Evolutionary conservation across 2,329 filamentous ascomycete genomes (phyloP), one percentile per base, ranked within the genome.

Genomic region (Colletotrichum truncatum): DNA sequence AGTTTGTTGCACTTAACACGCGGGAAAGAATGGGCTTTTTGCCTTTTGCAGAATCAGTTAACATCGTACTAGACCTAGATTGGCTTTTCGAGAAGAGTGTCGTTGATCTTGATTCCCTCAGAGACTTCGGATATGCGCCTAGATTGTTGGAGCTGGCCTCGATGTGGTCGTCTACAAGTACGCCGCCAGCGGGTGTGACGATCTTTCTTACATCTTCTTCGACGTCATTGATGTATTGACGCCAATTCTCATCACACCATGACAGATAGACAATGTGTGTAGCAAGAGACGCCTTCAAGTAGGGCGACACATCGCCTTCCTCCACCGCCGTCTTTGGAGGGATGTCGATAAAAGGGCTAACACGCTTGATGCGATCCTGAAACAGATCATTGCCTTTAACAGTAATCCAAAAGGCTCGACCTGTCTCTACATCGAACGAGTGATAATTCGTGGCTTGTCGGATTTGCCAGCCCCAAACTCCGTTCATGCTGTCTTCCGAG

Each of bases 211-310:
- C 25, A 8, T 9, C 30, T 36, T 12, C 32, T n/a, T 49, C 43
- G 4, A 38, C 28, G 7, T 58, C 55, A 10, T 58, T 48, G 30
- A 58, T 49, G 2, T 26, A 58, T 16, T 46, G 16, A 8, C 43
- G 30, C 32, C 55, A 58, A 39, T 30, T 18, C 25, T 58, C 55
- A 25, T 46, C 32, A 11, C 55, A 49, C 55, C 55, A 58, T 11
- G 16, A 46, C 18, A 58, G 11, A 18, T 58, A 38, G 1, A 58
- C n/a, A 14, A 58, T 10, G 26, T 58, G 55, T 12, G 43, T 58
- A 16, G 39, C 55, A 9, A 58, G n/a, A 5, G 53, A 56, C 3
- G 28, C 39, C 16, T 36, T 28, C 8, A 56, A 30, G 32, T 52
- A 25, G 11, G 16, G 32, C 16, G 48, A 52, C 11, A 52, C 21